These are phyloP conservation scores for Globisporangium splendens DNA, from an alignment of 352 stramenopile species.

Conservation along the genomic window DNA sequence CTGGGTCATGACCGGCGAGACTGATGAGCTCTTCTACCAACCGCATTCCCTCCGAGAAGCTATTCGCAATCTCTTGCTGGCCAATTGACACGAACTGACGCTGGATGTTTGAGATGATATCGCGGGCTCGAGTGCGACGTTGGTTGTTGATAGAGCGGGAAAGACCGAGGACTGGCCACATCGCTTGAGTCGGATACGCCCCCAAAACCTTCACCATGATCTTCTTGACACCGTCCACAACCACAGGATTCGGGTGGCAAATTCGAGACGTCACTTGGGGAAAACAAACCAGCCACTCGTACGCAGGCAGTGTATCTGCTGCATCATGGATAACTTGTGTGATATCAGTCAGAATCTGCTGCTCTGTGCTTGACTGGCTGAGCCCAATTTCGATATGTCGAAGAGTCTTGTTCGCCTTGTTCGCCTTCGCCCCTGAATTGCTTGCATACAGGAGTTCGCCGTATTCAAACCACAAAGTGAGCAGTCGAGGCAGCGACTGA, in stretches of 20 bases:
- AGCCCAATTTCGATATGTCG: slow-evolving; percentile 56
- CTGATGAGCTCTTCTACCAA: slow-evolving; percentile 94
- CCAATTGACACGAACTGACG: slow-evolving; percentile 65
- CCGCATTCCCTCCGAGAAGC: slow-evolving; percentile 83
- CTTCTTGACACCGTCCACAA: slow-evolving; percentile 88
- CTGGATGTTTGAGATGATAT: slow-evolving; percentile 62
- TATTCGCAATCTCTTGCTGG: slow-evolving; percentile 64
- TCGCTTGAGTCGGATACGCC: slow-evolving; percentile 94
- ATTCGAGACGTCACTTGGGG: slow-evolving; percentile 97
- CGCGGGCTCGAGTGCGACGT: slow-evolving; percentile 48
- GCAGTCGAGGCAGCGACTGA: slow-evolving; percentile 94
- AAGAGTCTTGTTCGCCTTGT: slow-evolving; percentile 55
- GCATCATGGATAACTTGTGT: slow-evolving; percentile 58
- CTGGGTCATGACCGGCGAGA: slow-evolving; percentile 88
- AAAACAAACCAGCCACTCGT: slow-evolving; percentile 97
- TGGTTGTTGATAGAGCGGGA: slow-evolving; percentile 88
- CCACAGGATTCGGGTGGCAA: slow-evolving; percentile 82
- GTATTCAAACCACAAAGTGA: slow-evolving; percentile 98
- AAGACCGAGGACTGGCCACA: slow-evolving; percentile 97
- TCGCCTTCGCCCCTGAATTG: slow-evolving; percentile 20
- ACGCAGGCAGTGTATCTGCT: slow-evolving; percentile 52
- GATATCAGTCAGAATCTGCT: slow-evolving; percentile 70
- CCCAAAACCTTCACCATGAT: slow-evolving; percentile 93
- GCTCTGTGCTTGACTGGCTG: slow-evolving; percentile 50
- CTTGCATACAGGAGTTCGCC: slow-evolving; percentile 69